Evolutionary conservation across 192 early-diverging fungal species (phyloP).

Genomic region (Fimicolochytrium jonesii): DNA sequence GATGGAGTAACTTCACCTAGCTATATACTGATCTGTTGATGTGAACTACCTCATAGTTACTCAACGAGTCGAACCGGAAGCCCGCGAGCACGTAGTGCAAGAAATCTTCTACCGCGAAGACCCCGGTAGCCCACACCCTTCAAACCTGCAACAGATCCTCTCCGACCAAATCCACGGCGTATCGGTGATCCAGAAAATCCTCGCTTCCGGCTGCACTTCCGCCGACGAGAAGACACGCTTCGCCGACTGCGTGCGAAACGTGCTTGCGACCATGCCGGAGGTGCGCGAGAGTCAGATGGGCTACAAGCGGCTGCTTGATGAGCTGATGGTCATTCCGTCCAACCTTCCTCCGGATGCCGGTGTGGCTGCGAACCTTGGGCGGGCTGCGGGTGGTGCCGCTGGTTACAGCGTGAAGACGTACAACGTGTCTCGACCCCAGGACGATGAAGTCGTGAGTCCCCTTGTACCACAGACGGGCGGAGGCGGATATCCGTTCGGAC

Average conservation of each 20-base stretch:
- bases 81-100: slow-evolving; percentile 77
- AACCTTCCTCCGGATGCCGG: background rate
- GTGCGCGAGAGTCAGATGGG: slow-evolving; percentile 65
- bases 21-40: slow-evolving; percentile 5
- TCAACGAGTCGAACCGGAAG: slow-evolving; percentile 84
- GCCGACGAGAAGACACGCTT: slow-evolving; percentile 69
- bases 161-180: slow-evolving; percentile 84
- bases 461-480: background rate
- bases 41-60: slow-evolving; percentile 47
- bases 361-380: background rate
- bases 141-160: slow-evolving; percentile 39
- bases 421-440: background rate
- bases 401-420: slow-evolving; percentile 4
- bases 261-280: slow-evolving; percentile 51
- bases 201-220: slow-evolving; percentile 74
- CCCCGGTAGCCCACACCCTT: slow-evolving; percentile 43
- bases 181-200: slow-evolving; percentile 80
- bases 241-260: slow-evolving; percentile 66
- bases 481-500: background rate
- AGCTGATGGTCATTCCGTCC: slow-evolving; percentile 46
- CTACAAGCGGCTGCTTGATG: slow-evolving; percentile 77
- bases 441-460: slow-evolving; percentile 9
- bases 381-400: slow-evolving; percentile 13
- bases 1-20: background rate
- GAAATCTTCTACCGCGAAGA: slow-evolving; percentile 69